Evolutionary conservation across 371 early-diverging fungal genomes (phyloP), one percentile per base, ranked within the genome.

Genomic region (Umbelopsis sp.): DNA sequence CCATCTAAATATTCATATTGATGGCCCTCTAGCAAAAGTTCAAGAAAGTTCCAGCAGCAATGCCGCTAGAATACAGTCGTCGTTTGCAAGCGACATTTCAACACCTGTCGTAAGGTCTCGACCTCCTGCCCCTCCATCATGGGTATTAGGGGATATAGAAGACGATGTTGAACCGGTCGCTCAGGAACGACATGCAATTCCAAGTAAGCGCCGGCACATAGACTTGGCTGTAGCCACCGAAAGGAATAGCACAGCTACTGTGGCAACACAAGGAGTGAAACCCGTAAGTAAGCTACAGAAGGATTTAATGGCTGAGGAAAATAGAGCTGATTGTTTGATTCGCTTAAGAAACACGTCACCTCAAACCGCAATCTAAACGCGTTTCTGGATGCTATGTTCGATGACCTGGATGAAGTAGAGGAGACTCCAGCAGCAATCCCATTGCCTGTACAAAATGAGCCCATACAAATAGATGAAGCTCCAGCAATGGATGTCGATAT

Each of bases 321-420:
- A 57, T 11, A 57, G 14, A 16, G 18, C 48, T 48, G n/a, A 45
- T 18, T 10, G 18, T 45, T 45, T 45, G 45, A 18, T 14, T 45
- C 1, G 7, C 1, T n/a, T 48, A 18, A n/a, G 20, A 48, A 6
- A 12, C 16, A 18, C 48, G 6, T 11, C n/a, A 14, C 29, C 3
- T 12, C 57, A 3, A 57, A 57, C 29, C 57, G n/a, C 57, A 57
- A 35, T 4, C 18, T 57, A 3, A 18, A 57, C 37, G 29, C 29
- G 0, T 57, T 57, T 16, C 18, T 57, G 9, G 57, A 57, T 29
- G 29, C 57, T 14, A 57, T 57, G 57, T 57, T 57, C 32, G 57
- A 57, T n/a, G 57, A 57, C 5, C 18, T 57, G 12, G 57, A 35
- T 57, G 57, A 57, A 5, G 35, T 29, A 29, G 48, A 48, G 18